Base-by-base conservation (phyloP, 2,329 filamentous ascomycete genomes). In the Beauveria australis region DNA sequence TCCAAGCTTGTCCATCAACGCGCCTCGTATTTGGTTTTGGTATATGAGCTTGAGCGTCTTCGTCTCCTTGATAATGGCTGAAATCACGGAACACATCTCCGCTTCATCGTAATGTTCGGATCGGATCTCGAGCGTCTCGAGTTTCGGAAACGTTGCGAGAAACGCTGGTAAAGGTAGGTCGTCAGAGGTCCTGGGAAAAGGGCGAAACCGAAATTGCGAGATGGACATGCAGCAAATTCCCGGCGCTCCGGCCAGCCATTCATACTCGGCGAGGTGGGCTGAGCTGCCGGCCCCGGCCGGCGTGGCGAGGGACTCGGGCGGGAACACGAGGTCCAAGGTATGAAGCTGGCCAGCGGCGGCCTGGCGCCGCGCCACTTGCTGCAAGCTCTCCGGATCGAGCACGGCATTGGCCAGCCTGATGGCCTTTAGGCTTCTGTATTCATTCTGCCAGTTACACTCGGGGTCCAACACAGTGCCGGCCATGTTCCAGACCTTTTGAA, bases 291-390 rank as follows among this genome's bases (percentile, higher is more conserved):
- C 58, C 14, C 71, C 73, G n/a, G 61, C 52, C 1, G 59, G 63
- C 6, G 64, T 65, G 14, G 66, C 59, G 33, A 68, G 53, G 19
- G 62, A 40, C 3, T 70, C 67, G 1, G 68, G 64, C 1, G 71
- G 72, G 59, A 76, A 76, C 2, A 71, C 68, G 19, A 76, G 68
- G 59, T 75, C 74, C 16, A 76, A 66, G 0, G 70, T 70, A 33
- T 69, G 65, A 4, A 77, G 66, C 16, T 66, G 71, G 24, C 68
- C 66, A 1, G 64, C 62, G 18, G 61, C 53, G 16, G 76, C 57
- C 10, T 73, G 61, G 18, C 65, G 60, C 10, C 61, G 59, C 19
- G 75, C 65, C 10, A 70, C 60, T 1, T 59, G 63, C 40, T 66
- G 62, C 8, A 71, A 66, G 6, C 61, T 66, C 14, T 61, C 30